Evolutionary conservation across 306 rosid genomes (phyloP).

Genomic region (Bauhinia variegata): DNA sequence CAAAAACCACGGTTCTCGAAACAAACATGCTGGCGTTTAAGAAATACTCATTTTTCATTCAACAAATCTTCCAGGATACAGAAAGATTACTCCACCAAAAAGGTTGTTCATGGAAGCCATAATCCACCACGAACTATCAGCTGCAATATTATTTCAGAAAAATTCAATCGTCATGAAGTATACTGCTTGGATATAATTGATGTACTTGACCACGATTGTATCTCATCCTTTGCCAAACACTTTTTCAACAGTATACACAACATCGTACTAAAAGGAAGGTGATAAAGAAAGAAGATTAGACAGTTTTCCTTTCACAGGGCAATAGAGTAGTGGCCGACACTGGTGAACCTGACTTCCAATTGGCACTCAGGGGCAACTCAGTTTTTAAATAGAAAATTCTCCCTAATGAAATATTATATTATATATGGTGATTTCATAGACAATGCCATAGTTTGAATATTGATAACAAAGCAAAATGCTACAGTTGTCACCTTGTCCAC

Average conservation of each 20-base stretch:
- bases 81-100: no score
- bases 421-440: background rate
- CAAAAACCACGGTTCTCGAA: background rate
- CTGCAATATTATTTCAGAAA: no score
- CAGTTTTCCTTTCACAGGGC: background rate
- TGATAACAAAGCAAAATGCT: no score
- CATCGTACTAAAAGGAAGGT: background rate
- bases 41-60: no score
- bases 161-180: no score
- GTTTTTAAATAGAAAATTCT: constrained; percentile 11
- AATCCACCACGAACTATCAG: no score
- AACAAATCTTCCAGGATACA: no score
- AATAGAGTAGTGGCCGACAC: background rate
- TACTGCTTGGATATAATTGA: no score
- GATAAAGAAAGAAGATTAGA: background rate
- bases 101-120: no score
- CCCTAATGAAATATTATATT: background rate
- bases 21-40: constrained; percentile 1
- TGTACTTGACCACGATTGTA: no score
- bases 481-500: background rate
- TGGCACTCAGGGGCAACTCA: background rate
- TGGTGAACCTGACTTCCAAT: background rate
- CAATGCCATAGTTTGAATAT: no score
- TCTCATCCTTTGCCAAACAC: background rate
- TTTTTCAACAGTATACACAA: background rate